Base-by-base conservation (phyloP, 169 alveolate genomes). In the Plasmodium blacklocki region DNA sequence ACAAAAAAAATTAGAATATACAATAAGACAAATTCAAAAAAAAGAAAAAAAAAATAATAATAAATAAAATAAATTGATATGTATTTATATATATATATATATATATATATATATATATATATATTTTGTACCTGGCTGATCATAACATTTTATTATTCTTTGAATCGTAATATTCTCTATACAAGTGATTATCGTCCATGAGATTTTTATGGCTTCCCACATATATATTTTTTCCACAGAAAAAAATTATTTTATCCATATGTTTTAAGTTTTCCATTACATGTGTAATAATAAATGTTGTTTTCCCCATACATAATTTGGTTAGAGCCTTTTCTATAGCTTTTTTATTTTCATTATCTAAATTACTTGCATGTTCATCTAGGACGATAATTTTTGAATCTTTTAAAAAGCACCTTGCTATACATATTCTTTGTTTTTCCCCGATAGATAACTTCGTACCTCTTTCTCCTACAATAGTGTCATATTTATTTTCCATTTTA, bases 321-420 rank as follows among this genome's bases (percentile, higher is more conserved):
- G 62, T 71, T 72, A 86, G 66, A 15, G 92, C 92, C 56, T 73
- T 86, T 50, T 86, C 88, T 32, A 86, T 86, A 12, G 58, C 58
- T 58, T 86, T 86, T 89, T 96, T 98, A 23, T 98, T 96, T 85
- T 94, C 95, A 52, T 95, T 88, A 89, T 98, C 99, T 21, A 98
- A 94, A 12, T 99, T 98, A 26, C 99, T 96, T 23, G 99, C 98
- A n/a, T 99, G 99, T 90, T 98, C 99, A 93, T 98, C 99, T 92
- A 98, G 95, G 18, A 98, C 89, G 75, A 98, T 94, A 23, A 98
- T 97, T 52, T 98, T 97, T 3, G 99, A 98, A 85, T 97, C 94
- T 80, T 98, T 97, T 54, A 98, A 85, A 85, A 98, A 92, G 8
- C 99, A 98, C 64, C 99, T 96, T 29, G 99, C 99, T 49, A 98